Conservation (phyloP, 176 grass and related monocot genomes). For the Avena atlantica region DNA sequence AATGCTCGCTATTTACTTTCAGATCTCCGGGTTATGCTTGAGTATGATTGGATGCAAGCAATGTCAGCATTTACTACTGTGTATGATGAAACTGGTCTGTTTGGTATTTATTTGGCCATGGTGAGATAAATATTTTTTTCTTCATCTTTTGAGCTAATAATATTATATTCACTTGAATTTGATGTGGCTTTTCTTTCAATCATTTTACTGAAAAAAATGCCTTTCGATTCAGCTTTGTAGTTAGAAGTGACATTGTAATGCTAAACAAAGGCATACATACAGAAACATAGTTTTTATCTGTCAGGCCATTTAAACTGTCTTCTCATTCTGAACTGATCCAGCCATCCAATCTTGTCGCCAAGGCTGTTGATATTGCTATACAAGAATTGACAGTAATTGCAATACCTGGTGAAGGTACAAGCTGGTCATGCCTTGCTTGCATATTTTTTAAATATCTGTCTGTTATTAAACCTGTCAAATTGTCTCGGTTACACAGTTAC, state of each 20-base stretch:
- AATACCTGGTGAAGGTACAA: conserved; percentile 49
- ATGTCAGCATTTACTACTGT: conserved; percentile 56
- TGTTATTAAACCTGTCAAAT: background rate
- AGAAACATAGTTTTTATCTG: background rate
- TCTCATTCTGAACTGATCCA: conserved; percentile 34
- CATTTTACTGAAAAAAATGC: background rate
- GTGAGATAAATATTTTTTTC: conserved; percentile 1
- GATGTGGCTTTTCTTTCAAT: background rate
- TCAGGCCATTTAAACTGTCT: background rate
- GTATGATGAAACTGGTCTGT: conserved; percentile 56
- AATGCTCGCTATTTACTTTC: conserved; percentile 7
- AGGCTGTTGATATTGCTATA: conserved; percentile 57
- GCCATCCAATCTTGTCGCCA: conserved; percentile 50
- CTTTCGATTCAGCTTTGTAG: background rate
- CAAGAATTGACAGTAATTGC: conserved; percentile 52
- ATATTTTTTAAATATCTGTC: background rate
- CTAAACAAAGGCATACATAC: background rate
- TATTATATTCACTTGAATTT: conserved; percentile 5
- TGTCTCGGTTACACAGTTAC: conserved; percentile 39
- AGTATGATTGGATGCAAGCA: conserved; percentile 51
- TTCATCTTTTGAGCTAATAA: conserved; percentile 8
- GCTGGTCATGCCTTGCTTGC: background rate
- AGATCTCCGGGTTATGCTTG: conserved; percentile 59
- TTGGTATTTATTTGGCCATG: conserved; percentile 51
- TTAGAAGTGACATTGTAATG: background rate